Evolutionary conservation across 1,139 yeast species (phyloP).

Genomic region (Lipomyces yarrowii): DNA sequence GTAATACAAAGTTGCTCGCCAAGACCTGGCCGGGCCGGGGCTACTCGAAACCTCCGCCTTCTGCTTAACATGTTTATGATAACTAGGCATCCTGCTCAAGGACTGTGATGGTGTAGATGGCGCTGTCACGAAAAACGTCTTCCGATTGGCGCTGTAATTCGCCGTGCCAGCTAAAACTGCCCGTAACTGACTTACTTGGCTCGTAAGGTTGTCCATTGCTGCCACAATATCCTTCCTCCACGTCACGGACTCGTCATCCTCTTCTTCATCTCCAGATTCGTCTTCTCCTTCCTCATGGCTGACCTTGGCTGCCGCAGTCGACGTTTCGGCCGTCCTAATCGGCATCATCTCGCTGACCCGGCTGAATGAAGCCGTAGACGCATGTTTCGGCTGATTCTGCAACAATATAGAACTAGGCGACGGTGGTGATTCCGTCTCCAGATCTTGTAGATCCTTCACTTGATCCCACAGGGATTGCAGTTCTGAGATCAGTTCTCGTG

Average conservation of each 20-base stretch:
- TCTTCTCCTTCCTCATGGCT: constrained; percentile 3
- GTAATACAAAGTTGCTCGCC: not conserved
- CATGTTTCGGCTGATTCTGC: constrained; percentile 3
- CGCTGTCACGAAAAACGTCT: constrained; percentile 13
- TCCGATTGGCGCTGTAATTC: not conserved
- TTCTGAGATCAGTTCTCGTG: constrained; percentile 65
- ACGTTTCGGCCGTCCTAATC: not conserved
- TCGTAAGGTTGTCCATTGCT: constrained; percentile 7
- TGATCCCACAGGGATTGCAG: constrained; percentile 77
- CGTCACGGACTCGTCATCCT: constrained; percentile 8
- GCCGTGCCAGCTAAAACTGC: not conserved
- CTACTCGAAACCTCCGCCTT: not conserved
- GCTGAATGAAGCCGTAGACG: constrained; percentile 1
- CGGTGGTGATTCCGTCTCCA: constrained; percentile 25
- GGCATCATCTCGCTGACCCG: not conserved
- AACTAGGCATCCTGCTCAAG: constrained; percentile 13
- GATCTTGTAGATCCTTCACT: constrained; percentile 54
- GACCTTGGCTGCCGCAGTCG: constrained; percentile 9
- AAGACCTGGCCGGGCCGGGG: not conserved
- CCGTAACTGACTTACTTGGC: constrained; percentile 1
- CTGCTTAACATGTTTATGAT: not conserved
- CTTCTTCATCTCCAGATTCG: constrained; percentile 19
- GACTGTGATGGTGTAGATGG: constrained; percentile 18
- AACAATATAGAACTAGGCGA: constrained; percentile 13
- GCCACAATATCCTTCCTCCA: constrained; percentile 2